Evolutionary conservation across 805 yeast genomes (phyloP).

Genomic region (Lachancea waltii): DNA sequence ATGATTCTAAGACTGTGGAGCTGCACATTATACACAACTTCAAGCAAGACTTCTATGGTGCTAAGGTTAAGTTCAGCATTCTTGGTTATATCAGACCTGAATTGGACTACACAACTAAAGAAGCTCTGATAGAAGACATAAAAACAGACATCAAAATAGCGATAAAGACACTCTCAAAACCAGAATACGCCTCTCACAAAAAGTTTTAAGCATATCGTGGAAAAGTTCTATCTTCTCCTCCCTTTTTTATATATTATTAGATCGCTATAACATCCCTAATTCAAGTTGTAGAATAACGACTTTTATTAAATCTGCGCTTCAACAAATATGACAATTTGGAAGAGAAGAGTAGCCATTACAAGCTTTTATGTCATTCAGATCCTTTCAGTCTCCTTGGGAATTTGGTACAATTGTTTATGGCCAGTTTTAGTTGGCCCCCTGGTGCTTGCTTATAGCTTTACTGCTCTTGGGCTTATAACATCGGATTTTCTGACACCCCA

Average conservation of each 20-base stretch:
- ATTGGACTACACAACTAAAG: conserved; percentile 72
- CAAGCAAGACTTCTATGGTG: conserved; percentile 70
- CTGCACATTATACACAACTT: conserved; percentile 79
- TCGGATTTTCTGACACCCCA: conserved; percentile 80
- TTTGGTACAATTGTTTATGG: background rate
- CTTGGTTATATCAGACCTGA: conserved; percentile 92
- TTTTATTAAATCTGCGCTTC: too few relatives aligned
- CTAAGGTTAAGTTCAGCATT: conserved; percentile 57
- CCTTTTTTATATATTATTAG: background rate
- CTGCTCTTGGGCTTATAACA: conserved; percentile 69
- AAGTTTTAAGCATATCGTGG: background rate
- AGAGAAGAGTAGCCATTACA: conserved; percentile 36
- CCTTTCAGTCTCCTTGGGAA: background rate
- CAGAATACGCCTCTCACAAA: conserved; percentile 35
- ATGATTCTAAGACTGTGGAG: conserved; percentile 76
- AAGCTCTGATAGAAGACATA: conserved; percentile 81
- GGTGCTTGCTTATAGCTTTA: conserved; percentile 40
- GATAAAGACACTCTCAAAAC: conserved; percentile 36
- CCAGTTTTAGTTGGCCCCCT: conserved; percentile 15
- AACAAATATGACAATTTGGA: conserved; percentile 7
- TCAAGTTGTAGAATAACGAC: too few relatives aligned
- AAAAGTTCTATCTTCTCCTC: background rate
- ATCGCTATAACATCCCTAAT: too few relatives aligned
- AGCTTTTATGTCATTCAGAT: conserved; percentile 5
- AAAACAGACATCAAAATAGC: conserved; percentile 73